Base-by-base conservation (phyloP, 768 basidiomycete genomes). In the Clitopilus hobsonii region DNA sequence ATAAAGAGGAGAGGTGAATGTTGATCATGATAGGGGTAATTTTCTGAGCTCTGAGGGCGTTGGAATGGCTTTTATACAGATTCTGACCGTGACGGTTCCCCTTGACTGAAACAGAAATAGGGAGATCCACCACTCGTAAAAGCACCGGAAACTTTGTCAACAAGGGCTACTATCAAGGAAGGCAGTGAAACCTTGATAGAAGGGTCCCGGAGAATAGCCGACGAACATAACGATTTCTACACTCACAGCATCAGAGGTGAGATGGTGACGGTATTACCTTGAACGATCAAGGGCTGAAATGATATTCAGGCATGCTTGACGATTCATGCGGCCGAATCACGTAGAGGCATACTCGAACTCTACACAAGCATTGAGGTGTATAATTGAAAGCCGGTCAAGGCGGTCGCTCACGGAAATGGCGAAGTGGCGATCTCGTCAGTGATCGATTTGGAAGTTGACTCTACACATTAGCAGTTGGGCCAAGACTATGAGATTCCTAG, bases 181-280 rank as follows among this genome's bases (percentile, higher is more conserved):
- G 41, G 41, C 41, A 45, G 22, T 45, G 22, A 45, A 45, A 16
- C 22, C 28, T 36, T 30, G 50, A 36, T 29, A 36, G 32, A 23
- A 28, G 23, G 30, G 7, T 36, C 20, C 50, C 50, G 7, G 26
- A 25, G 32, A 36, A 24, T 67, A 63, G 32, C 4, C 32, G n/a
- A 36, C 13, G 13, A 36, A 36, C 10, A 36, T 36, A 36, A 3
- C 8, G 13, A 36, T 45, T 18, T 45, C 41, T 23, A 2, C 16
- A 20, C n/a, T 3, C n/a, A n/a, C n/a, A n/a, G n/a, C n/a, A n/a
- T n/a, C n/a, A n/a, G n/a, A n/a, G n/a, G n/a, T n/a, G n/a, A n/a
- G n/a, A n/a, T n/a, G n/a, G n/a, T n/a, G n/a, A n/a, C n/a, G n/a
- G n/a, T n/a, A n/a, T n/a, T n/a, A n/a, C n/a, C n/a, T n/a, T n/a